Evolutionary conservation across 2,329 filamentous ascomycete genomes (phyloP).

Genomic region (Plectosphaerella cucumerina): DNA sequence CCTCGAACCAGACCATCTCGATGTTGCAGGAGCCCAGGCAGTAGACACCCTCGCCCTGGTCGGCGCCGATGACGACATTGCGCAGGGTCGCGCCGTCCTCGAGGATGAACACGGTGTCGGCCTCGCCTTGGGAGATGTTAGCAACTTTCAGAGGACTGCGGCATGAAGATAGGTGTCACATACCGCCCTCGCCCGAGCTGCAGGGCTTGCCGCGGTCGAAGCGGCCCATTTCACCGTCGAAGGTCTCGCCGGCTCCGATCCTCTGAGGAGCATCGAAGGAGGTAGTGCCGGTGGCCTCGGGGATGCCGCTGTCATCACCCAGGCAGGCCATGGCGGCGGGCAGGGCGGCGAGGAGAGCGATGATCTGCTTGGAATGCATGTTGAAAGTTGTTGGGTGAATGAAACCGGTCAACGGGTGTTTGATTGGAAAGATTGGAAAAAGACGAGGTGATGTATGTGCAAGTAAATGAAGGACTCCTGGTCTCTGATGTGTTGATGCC

Average conservation of each 20-base stretch:
- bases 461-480: slow-evolving; percentile 3
- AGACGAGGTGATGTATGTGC: not conserved
- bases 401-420: slow-evolving; percentile 2
- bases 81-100: slow-evolving; percentile 34
- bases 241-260: slow-evolving; percentile 8
- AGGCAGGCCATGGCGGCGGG: slow-evolving; percentile 24
- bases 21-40: slow-evolving; percentile 37
- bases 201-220: slow-evolving; percentile 38
- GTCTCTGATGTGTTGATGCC: not conserved
- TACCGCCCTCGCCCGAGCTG: slow-evolving; percentile 36
- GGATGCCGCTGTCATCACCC: slow-evolving; percentile 25
- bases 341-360: slow-evolving; percentile 16
- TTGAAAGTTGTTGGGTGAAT: not conserved
- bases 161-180: not conserved
- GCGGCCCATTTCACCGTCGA: slow-evolving; percentile 9
- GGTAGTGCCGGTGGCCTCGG: slow-evolving; percentile 16
- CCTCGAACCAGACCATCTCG: slow-evolving; percentile 40
- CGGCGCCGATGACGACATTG: slow-evolving; percentile 40
- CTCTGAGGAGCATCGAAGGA: slow-evolving; percentile 6
- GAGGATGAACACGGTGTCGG: slow-evolving; percentile 37
- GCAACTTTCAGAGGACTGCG: not conserved
- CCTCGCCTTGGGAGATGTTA: not conserved
- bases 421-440: not conserved
- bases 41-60: slow-evolving; percentile 40
- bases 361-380: not conserved